Conservation (phyloP, 2,329 filamentous ascomycete species). For the Graphiopsis chlorocephala region DNA sequence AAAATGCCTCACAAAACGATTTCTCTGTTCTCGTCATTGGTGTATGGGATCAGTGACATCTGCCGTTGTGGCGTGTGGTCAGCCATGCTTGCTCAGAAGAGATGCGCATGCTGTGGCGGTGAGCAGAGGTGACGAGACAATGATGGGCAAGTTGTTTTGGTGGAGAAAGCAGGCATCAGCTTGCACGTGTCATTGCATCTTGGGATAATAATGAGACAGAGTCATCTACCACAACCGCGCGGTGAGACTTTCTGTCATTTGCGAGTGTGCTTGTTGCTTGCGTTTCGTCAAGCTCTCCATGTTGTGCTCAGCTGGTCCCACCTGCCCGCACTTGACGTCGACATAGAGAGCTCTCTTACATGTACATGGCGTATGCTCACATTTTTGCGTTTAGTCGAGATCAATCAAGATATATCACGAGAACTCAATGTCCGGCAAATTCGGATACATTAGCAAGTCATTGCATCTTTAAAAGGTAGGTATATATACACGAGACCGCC, state of each 20-base stretch:
- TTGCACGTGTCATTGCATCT: background rate
- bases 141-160: background rate
- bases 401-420: background rate
- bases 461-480: constrained; percentile 8
- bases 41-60: constrained; percentile 75
- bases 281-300: background rate
- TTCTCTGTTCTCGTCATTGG: constrained; percentile 66
- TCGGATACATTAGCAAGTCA: background rate
- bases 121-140: background rate
- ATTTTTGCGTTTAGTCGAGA: background rate
- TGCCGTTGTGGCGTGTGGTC: constrained; percentile 34
- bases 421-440: background rate
- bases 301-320: background rate
- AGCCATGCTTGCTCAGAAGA: constrained; percentile 27
- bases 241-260: background rate
- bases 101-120: constrained; percentile 13
- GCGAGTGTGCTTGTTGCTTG: background rate
- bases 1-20: constrained; percentile 68
- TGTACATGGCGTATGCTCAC: background rate
- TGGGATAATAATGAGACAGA: background rate
- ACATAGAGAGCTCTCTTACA: background rate
- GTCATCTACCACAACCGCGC: background rate
- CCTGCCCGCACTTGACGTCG: background rate
- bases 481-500: constrained; percentile 16
- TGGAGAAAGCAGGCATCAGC: background rate